Evolutionary conservation across 371 early-diverging fungal species (phyloP), one percentile per base, ranked within the genome.

Genomic region (Choanephora cucurbitarum): DNA sequence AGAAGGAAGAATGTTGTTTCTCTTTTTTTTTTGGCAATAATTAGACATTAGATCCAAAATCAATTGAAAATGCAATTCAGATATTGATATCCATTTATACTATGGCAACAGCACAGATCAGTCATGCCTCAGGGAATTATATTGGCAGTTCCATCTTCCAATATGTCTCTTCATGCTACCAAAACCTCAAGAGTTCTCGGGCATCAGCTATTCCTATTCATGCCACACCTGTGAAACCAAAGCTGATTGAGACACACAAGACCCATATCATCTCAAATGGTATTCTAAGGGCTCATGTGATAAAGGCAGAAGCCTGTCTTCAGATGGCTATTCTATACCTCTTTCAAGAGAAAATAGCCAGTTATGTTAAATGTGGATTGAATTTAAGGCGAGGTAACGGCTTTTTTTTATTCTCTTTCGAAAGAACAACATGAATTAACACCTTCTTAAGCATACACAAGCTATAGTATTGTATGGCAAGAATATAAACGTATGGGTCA

Each of bases 291-390:
- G 84, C 83, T 7, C 78, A 79, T 57, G 84, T 83, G 9, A 62
- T 84, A 18, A 72, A 80, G 44, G 84, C 84, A 3, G 87, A 86
- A 55, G 61, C 80, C 32, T 69, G 82, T 54, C 52, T 86, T 7
- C 40, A 82, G 49, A 84, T 80, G 23, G 75, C 80, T 1, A 67
- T 83, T 32, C 67, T 84, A 49, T 71, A 83, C 46, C 66, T 86
- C 52, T 68, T 79, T n/a, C 85, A 83, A 56, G 84, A 84, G 55
- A 82, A 73, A 43, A 66, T 82, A 5, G 59, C 79, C 19, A 72
- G 77, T 11, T 86, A 83, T 51, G 57, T 84, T 15, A 82, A 80
- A 64, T 81, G 82, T 44, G 87, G 83, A 1, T 49, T 86, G 11
- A 82, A 84, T 57, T 53, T 86, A 28, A 72, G 83, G 54, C 69